Evolutionary conservation across 2,329 filamentous ascomycete genomes (phyloP).

Genomic region (Fusarium miscanthi): DNA sequence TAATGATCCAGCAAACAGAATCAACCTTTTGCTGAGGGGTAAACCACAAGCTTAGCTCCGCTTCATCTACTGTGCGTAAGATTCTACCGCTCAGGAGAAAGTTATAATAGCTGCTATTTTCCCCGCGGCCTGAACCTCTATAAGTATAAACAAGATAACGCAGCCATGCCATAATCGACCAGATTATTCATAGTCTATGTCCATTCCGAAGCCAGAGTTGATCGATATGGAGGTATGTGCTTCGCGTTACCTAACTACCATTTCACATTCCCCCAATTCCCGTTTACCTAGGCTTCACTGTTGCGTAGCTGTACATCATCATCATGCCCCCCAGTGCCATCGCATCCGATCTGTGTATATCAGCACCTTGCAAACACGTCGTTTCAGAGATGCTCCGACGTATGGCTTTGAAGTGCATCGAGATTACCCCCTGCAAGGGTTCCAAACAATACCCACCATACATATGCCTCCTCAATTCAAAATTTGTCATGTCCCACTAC

Average conservation of each 20-base stretch:
- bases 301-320: not conserved
- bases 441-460: conserved; percentile 65
- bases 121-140: not conserved
- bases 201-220: accelerated
- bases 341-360: conserved; percentile 21
- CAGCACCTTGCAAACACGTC: conserved; percentile 47
- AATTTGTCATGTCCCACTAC: not conserved
- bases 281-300: not conserved
- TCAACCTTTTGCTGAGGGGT: not conserved
- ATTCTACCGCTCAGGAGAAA: not conserved
- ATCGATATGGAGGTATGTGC: accelerated
- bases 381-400: conserved; percentile 46
- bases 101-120: not conserved
- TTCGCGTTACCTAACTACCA: not conserved
- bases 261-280: not conserved
- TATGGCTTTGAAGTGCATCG: conserved; percentile 59
- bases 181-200: not conserved
- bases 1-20: not conserved
- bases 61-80: no score
- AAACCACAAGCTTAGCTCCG: not conserved
- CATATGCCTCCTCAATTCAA: not conserved
- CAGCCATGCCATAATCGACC: not conserved
- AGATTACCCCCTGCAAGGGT: conserved; percentile 74
- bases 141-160: not conserved
- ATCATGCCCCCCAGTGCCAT: not conserved